Conservation (phyloP, 352 stramenopile genomes). For the Phytophthora rubi region DNA sequence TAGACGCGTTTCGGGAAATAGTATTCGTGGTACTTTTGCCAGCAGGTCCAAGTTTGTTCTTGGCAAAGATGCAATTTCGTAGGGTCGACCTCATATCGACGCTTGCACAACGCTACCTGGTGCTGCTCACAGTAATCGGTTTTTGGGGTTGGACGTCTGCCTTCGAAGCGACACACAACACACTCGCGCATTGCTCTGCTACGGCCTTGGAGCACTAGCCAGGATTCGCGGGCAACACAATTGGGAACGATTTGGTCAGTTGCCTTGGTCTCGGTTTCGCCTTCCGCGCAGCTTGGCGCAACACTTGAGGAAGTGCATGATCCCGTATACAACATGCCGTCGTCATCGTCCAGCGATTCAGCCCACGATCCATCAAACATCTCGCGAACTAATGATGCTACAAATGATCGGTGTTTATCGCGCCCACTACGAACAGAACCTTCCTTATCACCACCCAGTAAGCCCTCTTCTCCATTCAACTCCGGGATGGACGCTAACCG, state of each 20-base stretch:
- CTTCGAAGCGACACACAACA: slow-evolving; percentile 6
- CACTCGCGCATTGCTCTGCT: slow-evolving; percentile 10
- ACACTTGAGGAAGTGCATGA: neutral
- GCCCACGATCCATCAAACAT: slow-evolving; percentile 4
- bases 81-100: neutral
- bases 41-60: slow-evolving; percentile 1
- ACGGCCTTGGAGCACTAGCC: slow-evolving; percentile 2
- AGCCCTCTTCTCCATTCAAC: neutral
- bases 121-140: slow-evolving; percentile 3
- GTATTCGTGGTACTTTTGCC: slow-evolving; percentile 13
- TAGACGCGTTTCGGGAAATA: slow-evolving; percentile 5
- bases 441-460: neutral
- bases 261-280: neutral
- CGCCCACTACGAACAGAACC: neutral
- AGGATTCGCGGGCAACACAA: slow-evolving; percentile 1
- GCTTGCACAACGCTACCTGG: slow-evolving; percentile 11
- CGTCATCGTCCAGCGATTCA: neutral
- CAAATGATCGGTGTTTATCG: slow-evolving; percentile 6
- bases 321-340: slow-evolving; percentile 1
- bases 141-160: slow-evolving; percentile 6
- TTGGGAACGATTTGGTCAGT: neutral
- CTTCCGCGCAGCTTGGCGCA: neutral
- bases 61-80: slow-evolving; percentile 6
- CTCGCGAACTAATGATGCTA: slow-evolving; percentile 3
- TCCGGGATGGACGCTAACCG: too few species aligned